A percentile compares a stretch with the other conserved stretches of the same genome.
These are phyloP conservation scores for Sanghuangporus baumii DNA, from an alignment of 1,284 basidiomycete species.

Conservation along the genomic window DNA sequence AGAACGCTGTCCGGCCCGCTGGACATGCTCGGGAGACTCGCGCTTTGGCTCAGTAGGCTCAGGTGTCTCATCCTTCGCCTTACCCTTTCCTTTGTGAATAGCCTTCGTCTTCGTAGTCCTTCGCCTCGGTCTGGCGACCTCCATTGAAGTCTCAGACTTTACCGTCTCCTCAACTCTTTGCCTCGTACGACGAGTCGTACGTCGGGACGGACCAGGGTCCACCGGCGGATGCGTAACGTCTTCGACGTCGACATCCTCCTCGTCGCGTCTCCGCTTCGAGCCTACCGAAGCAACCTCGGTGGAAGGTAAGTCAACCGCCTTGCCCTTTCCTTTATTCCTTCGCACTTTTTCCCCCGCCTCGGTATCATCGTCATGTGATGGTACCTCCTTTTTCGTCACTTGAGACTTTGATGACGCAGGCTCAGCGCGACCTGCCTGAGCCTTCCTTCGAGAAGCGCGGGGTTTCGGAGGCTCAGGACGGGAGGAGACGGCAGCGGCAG, in stretches of 20 bases:
- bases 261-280: not conserved
- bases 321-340: not conserved
- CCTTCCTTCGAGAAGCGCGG: not conserved
- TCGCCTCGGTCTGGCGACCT: not conserved
- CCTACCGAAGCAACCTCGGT: not conserved
- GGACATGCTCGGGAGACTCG: no score
- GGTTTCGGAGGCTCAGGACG: no score
- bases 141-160: not conserved
- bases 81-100: no score
- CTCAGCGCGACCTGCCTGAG: not conserved
- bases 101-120: no score
- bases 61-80: no score
- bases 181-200: not conserved
- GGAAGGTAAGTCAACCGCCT: not conserved
- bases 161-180: not conserved
- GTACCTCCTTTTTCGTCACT: not conserved
- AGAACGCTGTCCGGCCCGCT: no score
- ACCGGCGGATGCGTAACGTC: not conserved
- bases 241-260: not conserved
- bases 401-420: not conserved
- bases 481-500: not conserved
- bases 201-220: not conserved
- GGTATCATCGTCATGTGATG: not conserved
- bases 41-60: no score
- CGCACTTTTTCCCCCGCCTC: not conserved